Percentiles rank a stretch among this genome's conserved stretches.
Conservation (phyloP, 2,329 filamentous ascomycete genomes). For the Trichoderma endophyticum region DNA sequence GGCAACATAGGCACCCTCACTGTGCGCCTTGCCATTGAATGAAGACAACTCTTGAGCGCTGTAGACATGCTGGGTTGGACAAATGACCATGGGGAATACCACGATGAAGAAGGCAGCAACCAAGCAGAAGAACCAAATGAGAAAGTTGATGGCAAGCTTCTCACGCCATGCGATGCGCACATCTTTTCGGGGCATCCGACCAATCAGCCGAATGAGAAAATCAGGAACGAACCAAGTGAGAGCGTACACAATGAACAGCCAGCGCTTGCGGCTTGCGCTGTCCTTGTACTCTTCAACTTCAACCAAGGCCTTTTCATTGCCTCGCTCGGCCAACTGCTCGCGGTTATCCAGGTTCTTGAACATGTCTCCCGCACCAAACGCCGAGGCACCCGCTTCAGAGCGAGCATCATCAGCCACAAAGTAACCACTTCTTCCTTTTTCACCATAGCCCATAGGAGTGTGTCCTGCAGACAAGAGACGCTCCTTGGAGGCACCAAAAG, state of each 20-base stretch:
- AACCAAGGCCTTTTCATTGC: conserved; percentile 83
- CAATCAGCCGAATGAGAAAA: conserved; percentile 70
- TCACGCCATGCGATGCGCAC: conserved; percentile 92
- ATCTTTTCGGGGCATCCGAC: conserved; percentile 88
- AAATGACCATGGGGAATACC: conserved; percentile 81
- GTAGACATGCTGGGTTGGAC: conserved; percentile 86
- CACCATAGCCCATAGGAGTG: conserved; percentile 63
- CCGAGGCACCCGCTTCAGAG: conserved; percentile 90
- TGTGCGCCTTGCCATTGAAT: conserved; percentile 68
- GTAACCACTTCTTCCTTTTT: conserved; percentile 75
- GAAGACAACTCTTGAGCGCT: conserved; percentile 71
- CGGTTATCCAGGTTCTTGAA: conserved; percentile 94
- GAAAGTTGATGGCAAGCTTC: conserved; percentile 94
- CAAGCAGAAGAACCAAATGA: conserved; percentile 86
- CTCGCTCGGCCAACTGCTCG: conserved; percentile 91
- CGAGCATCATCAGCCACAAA: conserved; percentile 81
- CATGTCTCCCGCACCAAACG: conserved; percentile 91
- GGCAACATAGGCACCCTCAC: conserved; percentile 63
- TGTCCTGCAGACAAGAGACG: conserved; percentile 51
- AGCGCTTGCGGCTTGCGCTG: conserved; percentile 80
- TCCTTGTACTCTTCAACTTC: conserved; percentile 84
- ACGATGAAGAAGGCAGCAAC: conserved; percentile 86
- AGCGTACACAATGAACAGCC: conserved; percentile 79
- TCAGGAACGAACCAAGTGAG: conserved; percentile 89
- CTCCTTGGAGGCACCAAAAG: conserved; percentile 62